Evolutionary conservation across 1,139 yeast genomes (phyloP), one percentile per base, ranked within the genome.

Genomic region (Lodderomyces pseudojiufengensis): DNA sequence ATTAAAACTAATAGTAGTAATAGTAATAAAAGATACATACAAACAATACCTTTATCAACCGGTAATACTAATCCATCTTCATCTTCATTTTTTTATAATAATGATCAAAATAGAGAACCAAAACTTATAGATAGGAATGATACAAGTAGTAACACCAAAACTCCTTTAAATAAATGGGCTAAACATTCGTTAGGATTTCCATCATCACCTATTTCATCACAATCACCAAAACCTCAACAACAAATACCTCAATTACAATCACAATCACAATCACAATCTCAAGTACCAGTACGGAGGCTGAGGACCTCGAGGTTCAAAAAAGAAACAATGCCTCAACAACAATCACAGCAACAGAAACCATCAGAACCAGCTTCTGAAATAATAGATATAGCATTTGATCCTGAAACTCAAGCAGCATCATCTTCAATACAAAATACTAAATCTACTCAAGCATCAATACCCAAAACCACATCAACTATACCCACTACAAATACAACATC

Each of bases 1-100:
- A 21, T 38, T n/a, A 40, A 31, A 31, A 32, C n/a, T n/a, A 11
- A 25, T 10, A 24, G 27, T 9, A 24, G 27, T 9, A 31, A 33
- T 12, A 55, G 51, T 35, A 59, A 54, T n/a, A 67, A 58, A 46
- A 49, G 75, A 37, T 68, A 60, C 46, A 63, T 70, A 56, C 72
- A 69, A 46, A 69, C 74, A 4, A 61, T 66, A 16, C 70, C 70
- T 8, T 45, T 51, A 8, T 39, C 61, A 7, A 45, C 50, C 20
- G 44, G 49, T 24, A 51, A 46, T 29, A 43, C 20, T 7, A 18
- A 18, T 7, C 45, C 34, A 27, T 12, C 24, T n/a, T 28, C 31
- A 28, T n/a, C 44, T 10, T 43, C 43, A 6, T 29, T 29, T 22
- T 9, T n/a, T n/a, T 29, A 29, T 15, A 18, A 21, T 12, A 23